A percentile compares a stretch with the other conserved stretches of the same genome.
Conservation (phyloP, 805 yeast genomes). For the Candida gorgasii region DNA sequence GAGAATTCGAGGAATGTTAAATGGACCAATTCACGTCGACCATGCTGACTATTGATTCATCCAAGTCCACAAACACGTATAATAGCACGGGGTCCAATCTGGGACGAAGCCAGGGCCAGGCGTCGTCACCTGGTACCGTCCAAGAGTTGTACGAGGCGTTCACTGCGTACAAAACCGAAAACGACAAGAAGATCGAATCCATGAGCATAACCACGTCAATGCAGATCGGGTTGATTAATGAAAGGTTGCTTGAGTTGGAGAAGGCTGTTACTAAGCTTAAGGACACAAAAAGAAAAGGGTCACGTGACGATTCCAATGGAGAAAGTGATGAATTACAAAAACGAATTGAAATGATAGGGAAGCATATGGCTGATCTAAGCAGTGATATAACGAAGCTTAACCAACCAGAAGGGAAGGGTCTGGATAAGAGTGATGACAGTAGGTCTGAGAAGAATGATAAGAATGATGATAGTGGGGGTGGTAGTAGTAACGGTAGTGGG, state of each 20-base stretch:
- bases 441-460: not conserved
- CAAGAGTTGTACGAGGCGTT: slow-evolving; percentile 19
- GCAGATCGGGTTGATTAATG: slow-evolving; percentile 15
- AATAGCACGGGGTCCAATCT: not conserved
- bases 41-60: slow-evolving; percentile 5
- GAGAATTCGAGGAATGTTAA: slow-evolving; percentile 1
- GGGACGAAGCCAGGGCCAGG: not conserved
- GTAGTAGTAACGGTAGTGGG: too few species aligned
- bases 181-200: slow-evolving; percentile 23
- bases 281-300: slow-evolving; percentile 1
- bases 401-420: not conserved
- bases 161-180: slow-evolving; percentile 18
- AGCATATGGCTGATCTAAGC: slow-evolving; percentile 17
- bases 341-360: slow-evolving; percentile 16
- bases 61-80: not conserved
- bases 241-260: slow-evolving; percentile 13
- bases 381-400: slow-evolving; percentile 16
- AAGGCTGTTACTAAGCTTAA: not conserved
- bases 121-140: not conserved
- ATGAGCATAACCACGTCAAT: slow-evolving; percentile 17
- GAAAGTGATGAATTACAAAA: slow-evolving; percentile 11
- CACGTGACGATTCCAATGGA: not conserved
- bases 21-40: slow-evolving; percentile 7
- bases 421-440: not conserved
- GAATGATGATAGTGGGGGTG: not conserved